These are phyloP conservation scores for Epichloe bromicola DNA, from an alignment of 2,329 filamentous ascomycete species.

Conservation along the genomic window DNA sequence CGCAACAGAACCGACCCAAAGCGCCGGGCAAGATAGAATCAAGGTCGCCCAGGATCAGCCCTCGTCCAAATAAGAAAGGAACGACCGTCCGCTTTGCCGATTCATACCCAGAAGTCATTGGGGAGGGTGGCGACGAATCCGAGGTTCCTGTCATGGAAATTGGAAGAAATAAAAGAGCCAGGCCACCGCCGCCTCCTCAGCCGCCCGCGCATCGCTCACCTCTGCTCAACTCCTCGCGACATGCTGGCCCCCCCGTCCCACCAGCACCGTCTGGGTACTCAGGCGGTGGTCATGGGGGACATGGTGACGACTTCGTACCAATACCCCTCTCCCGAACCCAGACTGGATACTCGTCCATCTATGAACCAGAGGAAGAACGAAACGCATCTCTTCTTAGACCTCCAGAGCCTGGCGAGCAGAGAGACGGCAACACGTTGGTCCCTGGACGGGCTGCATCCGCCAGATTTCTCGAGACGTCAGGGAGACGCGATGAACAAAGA, in stretches of 20 bases:
- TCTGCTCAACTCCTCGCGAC: background rate
- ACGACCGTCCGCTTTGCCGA: constrained; percentile 64
- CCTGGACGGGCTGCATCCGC: constrained; percentile 23
- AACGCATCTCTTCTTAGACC: background rate
- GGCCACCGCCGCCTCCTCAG: constrained; percentile 17
- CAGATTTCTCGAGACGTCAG: constrained; percentile 29
- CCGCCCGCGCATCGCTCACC: constrained; percentile 6
- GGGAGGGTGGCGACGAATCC: constrained; percentile 81
- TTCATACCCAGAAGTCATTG: constrained; percentile 66
- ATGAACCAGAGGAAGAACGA: constrained; percentile 11
- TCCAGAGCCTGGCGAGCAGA: background rate
- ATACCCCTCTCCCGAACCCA: constrained; percentile 42
- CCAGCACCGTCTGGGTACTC: background rate
- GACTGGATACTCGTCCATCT: constrained; percentile 36
- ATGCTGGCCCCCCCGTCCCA: constrained; percentile 4
- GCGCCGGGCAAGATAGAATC: constrained; percentile 25
- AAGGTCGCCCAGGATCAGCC: constrained; percentile 30
- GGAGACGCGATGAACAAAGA: constrained; percentile 36
- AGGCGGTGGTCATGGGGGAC: constrained; percentile 3
- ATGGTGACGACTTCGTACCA: constrained; percentile 36
- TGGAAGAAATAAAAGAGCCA: constrained; percentile 38
- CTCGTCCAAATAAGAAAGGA: constrained; percentile 46
- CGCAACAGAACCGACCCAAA: constrained; percentile 31
- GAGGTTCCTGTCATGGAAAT: constrained; percentile 61
- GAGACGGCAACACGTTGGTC: constrained; percentile 13